Evolutionary conservation across 352 stramenopile genomes (phyloP).

Genomic region (Phytopythium mirpurense): DNA sequence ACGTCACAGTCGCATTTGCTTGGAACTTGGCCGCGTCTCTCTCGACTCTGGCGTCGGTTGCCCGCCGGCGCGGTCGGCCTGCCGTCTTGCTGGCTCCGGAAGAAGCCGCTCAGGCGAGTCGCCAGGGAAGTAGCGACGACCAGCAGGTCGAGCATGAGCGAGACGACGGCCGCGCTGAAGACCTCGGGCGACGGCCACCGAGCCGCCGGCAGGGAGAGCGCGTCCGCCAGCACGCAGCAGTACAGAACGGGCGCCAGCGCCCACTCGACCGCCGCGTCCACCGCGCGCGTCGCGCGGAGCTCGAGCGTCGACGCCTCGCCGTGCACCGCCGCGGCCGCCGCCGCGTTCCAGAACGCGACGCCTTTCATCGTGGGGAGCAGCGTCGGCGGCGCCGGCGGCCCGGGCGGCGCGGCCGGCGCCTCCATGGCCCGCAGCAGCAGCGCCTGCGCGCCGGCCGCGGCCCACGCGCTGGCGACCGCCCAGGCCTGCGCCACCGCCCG

Average conservation of each 20-base stretch:
- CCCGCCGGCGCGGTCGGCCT: too few species aligned
- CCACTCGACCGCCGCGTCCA: constrained; percentile 26
- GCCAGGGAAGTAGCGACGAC: constrained; percentile 10
- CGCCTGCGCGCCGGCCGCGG: neutral
- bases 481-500: neutral
- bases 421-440: constrained; percentile 1
- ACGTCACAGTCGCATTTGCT: too few species aligned
- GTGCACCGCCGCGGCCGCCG: neutral
- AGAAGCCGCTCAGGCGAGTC: neutral
- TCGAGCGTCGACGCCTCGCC: constrained; percentile 7
- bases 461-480: neutral
- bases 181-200: constrained; percentile 22
- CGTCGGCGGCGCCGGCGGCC: neutral
- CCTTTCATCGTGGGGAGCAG: constrained; percentile 6
- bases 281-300: neutral
- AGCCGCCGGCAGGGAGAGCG: constrained; percentile 9
- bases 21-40: too few species aligned
- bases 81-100: neutral
- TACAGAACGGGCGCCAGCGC: constrained; percentile 36
- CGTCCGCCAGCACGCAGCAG: constrained; percentile 34
- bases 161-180: constrained; percentile 35
- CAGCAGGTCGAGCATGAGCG: constrained; percentile 36
- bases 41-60: constrained; percentile 5
- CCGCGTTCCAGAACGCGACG: constrained; percentile 7
- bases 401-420: neutral